Percentiles rank a stretch among this genome's conserved stretches.
These are phyloP conservation scores for Boletus tomentosulus DNA, from an alignment of 768 basidiomycete genomes.

Conservation along the genomic window DNA sequence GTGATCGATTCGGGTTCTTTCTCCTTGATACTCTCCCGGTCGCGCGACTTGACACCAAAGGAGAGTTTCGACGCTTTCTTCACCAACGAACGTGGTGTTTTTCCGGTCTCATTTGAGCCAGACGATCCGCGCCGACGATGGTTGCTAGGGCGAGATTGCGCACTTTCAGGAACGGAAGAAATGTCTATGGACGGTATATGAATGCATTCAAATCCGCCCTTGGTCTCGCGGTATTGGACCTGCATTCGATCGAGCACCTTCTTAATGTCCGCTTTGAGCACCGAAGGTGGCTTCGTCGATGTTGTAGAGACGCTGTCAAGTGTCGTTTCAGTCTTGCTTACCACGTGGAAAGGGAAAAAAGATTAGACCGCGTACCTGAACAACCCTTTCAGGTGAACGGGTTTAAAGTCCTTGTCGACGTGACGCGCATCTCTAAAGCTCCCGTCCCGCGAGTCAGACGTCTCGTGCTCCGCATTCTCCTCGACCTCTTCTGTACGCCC, in stretches of 20 bases:
- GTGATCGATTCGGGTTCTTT: conserved; percentile 37
- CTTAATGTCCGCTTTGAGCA: conserved; percentile 80
- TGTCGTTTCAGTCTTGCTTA: conserved; percentile 1
- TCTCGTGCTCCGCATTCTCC: conserved; percentile 41
- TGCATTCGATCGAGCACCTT: conserved; percentile 92
- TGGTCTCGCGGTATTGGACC: conserved; percentile 88
- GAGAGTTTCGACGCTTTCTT: conserved; percentile 79
- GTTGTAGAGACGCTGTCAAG: conserved; percentile 83
- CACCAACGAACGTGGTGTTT: conserved; percentile 50
- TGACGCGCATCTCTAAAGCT: conserved; percentile 45
- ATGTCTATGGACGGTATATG: conserved; percentile 93
- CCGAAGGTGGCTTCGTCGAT: conserved; percentile 77
- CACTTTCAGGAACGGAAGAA: conserved; percentile 55
- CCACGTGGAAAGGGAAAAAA: not conserved
- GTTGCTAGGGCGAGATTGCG: conserved; percentile 30
- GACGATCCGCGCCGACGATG: conserved; percentile 44
- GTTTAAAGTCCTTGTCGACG: conserved; percentile 78
- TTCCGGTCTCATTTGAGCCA: conserved; percentile 50
- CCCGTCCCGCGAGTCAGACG: conserved; percentile 37
- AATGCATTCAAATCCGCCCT: conserved; percentile 92
- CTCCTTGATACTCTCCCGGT: conserved; percentile 41
- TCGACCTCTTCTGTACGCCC: conserved; percentile 46
- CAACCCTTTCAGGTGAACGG: conserved; percentile 91
- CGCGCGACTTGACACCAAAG: conserved; percentile 60
- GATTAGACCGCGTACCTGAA: conserved; percentile 61